These are phyloP conservation scores for Puccinia novopanici DNA, from an alignment of 1,284 basidiomycete genomes.

Conservation along the genomic window DNA sequence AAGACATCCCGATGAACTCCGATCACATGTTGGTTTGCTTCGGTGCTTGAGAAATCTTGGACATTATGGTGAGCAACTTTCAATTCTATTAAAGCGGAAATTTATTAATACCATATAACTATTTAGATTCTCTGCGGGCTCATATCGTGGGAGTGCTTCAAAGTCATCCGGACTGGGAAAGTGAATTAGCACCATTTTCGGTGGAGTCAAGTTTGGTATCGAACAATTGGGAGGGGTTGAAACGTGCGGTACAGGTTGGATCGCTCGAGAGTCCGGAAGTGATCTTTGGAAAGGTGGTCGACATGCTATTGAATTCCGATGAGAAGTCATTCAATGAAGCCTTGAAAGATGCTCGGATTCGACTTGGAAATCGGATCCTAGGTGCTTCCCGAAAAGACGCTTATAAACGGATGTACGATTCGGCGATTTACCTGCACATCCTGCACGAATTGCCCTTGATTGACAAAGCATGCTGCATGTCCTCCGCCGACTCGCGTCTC, in stretches of 20 bases:
- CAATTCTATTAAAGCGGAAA: not conserved
- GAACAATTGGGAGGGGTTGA: conserved; percentile 84
- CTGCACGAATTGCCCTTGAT: conserved; percentile 85
- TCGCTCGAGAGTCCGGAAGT: conserved; percentile 66
- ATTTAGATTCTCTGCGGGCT: conserved; percentile 84
- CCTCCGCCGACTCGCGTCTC: conserved; percentile 20
- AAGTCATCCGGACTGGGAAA: conserved; percentile 81
- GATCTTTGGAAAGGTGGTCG: conserved; percentile 77
- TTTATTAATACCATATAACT: not conserved
- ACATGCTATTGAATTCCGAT: conserved; percentile 71
- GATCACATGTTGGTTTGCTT: conserved; percentile 84
- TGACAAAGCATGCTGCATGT: conserved; percentile 61
- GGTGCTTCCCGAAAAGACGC: conserved; percentile 72
- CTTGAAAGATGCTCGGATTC: conserved; percentile 50
- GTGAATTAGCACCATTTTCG: conserved; percentile 76
- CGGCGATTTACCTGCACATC: conserved; percentile 81
- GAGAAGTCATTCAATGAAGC: conserved; percentile 33
- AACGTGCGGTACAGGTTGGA: conserved; percentile 64
- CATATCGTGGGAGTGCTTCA: conserved; percentile 85
- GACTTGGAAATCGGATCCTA: conserved; percentile 76
- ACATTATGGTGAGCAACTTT: conserved; percentile 79
- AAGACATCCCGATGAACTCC: conserved; percentile 81
- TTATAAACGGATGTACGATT: conserved; percentile 84
- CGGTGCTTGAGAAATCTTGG: conserved; percentile 91
- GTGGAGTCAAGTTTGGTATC: conserved; percentile 95